Base-by-base conservation (phyloP, 1,139 yeast genomes). In the Casaregolazyma suthepensis region DNA sequence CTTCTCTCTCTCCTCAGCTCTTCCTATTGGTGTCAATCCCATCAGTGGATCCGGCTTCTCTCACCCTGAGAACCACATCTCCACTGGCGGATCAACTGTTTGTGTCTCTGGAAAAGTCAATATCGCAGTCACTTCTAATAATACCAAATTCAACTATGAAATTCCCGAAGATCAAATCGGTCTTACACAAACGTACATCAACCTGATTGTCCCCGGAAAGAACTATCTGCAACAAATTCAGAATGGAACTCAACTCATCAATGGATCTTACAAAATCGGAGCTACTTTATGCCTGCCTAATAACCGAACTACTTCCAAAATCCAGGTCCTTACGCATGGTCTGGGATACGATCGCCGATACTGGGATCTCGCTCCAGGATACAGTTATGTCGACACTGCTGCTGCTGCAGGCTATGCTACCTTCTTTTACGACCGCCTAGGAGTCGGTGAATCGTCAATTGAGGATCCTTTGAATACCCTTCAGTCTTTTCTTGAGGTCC, bases 401-500 rank as follows among this genome's bases (percentile, higher is more conserved):
- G 40, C 40, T 35, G 17, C 40, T 35, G 40, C 40, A 12, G 40
- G 40, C 15, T 35, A 35, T 15, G 40, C 40, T 6, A 35, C 40
- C 3, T 35, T 35, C 40, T 35, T 35, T 17, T 35, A 35, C 13
- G 40, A 35, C 17, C 40, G 40, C 13, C 40, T 35, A 35, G 40
- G 40, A 3, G 40, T 35, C 5, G 40, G 40, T 35, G 13, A 35
- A 15, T 35, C 40, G 9, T 35, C 40, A 6, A 35, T 35, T 35
- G 40, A 35, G 13, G 40, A 35, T 35, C 40, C 40, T 2, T 17
- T 19, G 13, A 15, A 19, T 10, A 42, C 26, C 3, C 15, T 42
- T 18, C 26, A 43, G 13, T 20, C 26, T 43, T 13, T 6, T 43
- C 20, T 17, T 43, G 23, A 43, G 45, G 54, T 55, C 57, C 58